Evolutionary conservation across 2,329 filamentous ascomycete species (phyloP), one percentile per base, ranked within the genome.

Genomic region (Colletotrichum caudatum): DNA sequence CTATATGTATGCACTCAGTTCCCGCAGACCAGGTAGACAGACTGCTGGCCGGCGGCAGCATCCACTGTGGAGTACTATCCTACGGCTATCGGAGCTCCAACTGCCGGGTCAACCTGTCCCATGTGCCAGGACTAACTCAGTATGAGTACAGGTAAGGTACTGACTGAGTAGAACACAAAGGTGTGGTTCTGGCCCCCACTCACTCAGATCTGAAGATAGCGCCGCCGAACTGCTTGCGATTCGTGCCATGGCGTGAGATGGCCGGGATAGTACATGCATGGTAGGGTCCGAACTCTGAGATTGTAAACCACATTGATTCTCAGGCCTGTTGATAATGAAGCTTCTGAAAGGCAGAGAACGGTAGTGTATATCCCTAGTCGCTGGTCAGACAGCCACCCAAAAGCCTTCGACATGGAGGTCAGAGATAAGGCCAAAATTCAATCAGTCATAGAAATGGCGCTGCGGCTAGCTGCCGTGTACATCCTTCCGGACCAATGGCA

Each of bases 391-490:
- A 35, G 66, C 50, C 18, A 18, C 35, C 53, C 48, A 58, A 26
- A 51, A 41, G 18, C 53, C 20, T 59, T 37, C 37, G 23, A 59
- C 18, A 56, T 64, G 65, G 46, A 53, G 44, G 29, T 20, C 20
- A 65, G 44, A 73, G 69, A 73, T 73, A 73, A 73, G 72, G 63
- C 69, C 56, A 46, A 72, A 58, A 68, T 69, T 73, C 56, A 61
- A 73, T 69, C 69, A 69, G 64, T 73, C 72, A 73, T 73, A 72
- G 64, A 73, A 73, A 65, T 62, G 57, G 44, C 51, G 68, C 46
- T 61, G 33, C 16, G 11, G 23, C 44, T 26, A 39, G 39, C 44
- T 37, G 64, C 59, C n/a, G 46, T 60, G n/a, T 39, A 59, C 48
- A 48, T 16, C 11, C 56, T 46, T 46, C 29, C 29, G 63, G 16